phyloP scores from a whole-genome alignment of 768 basidiomycete genomes.

The Collybia sp. region DNA sequence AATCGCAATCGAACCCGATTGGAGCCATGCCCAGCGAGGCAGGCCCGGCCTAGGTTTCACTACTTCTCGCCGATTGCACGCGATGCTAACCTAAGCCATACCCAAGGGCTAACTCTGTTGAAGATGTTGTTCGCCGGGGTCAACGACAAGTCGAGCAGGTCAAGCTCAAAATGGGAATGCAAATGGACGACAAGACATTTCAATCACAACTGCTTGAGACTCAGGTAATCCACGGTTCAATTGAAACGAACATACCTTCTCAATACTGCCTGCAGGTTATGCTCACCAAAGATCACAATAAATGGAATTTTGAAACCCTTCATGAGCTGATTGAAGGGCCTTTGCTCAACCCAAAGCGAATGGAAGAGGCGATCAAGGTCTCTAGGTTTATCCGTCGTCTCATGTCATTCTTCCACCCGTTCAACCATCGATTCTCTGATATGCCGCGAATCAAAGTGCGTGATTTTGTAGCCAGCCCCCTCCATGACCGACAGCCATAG shows the following conservation, averaged over 20 bases:
- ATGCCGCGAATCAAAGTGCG: slow-evolving; percentile 63
- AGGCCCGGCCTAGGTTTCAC: slow-evolving; percentile 59
- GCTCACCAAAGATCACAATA: slow-evolving; percentile 80
- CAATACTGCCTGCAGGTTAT: slow-evolving; percentile 53
- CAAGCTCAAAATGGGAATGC: slow-evolving; percentile 85
- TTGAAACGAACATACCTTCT: not conserved
- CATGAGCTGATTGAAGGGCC: slow-evolving; percentile 91
- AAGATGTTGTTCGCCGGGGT: slow-evolving; percentile 82
- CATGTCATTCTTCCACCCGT: slow-evolving; percentile 93
- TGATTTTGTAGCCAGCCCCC: not conserved
- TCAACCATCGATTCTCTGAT: slow-evolving; percentile 83
- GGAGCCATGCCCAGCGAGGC: slow-evolving; percentile 51
- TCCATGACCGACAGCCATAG: slow-evolving; percentile 30
- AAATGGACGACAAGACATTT: slow-evolving; percentile 94
- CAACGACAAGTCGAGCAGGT: slow-evolving; percentile 90
- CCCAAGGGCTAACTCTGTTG: slow-evolving; percentile 69
- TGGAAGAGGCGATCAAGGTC: slow-evolving; percentile 93
- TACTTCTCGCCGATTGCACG: not conserved
- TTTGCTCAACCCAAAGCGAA: slow-evolving; percentile 80
- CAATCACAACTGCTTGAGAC: slow-evolving; percentile 82
- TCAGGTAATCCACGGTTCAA: slow-evolving; percentile 46
- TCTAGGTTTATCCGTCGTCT: slow-evolving; percentile 86
- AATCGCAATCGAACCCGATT: slow-evolving; percentile 82
- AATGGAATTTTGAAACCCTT: slow-evolving; percentile 90
- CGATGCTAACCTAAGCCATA: not conserved